Conservation (phyloP, 2,329 filamentous ascomycete genomes). For the Malbranchea zuffiana region DNA sequence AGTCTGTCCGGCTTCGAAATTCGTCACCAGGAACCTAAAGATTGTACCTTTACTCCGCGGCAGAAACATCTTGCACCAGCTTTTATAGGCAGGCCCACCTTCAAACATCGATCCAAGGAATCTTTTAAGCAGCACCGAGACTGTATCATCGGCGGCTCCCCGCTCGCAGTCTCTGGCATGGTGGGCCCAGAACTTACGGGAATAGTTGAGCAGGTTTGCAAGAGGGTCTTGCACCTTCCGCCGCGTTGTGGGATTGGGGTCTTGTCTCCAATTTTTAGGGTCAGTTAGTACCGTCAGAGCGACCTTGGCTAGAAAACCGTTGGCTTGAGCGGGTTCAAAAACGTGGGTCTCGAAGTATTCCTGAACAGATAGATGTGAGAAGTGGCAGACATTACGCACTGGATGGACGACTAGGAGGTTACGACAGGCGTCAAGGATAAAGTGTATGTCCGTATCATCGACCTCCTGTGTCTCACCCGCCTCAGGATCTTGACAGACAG, state of each 20-base stretch:
- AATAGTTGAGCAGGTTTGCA: neutral
- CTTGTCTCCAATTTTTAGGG: neutral
- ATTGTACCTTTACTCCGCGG: too few relatives aligned
- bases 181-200: neutral
- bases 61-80: neutral
- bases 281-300: constrained; percentile 2
- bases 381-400: constrained; percentile 13
- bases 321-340: neutral
- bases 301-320: constrained; percentile 2
- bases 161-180: neutral
- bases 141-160: neutral
- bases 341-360: constrained; percentile 19
- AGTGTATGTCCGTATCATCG: constrained; percentile 11
- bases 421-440: constrained; percentile 16
- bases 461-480: too few relatives aligned
- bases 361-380: constrained; percentile 21
- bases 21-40: neutral
- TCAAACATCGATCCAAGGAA: constrained; percentile 2
- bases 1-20: neutral
- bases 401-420: constrained; percentile 20
- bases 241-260: neutral
- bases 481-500: constrained; percentile 13
- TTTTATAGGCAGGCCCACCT: neutral
- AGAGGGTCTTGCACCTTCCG: too few relatives aligned
- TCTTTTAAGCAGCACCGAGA: neutral